These are phyloP conservation scores for Scutellaria minor DNA, from an alignment of 257 asterid genomes.

Conservation along the genomic window DNA sequence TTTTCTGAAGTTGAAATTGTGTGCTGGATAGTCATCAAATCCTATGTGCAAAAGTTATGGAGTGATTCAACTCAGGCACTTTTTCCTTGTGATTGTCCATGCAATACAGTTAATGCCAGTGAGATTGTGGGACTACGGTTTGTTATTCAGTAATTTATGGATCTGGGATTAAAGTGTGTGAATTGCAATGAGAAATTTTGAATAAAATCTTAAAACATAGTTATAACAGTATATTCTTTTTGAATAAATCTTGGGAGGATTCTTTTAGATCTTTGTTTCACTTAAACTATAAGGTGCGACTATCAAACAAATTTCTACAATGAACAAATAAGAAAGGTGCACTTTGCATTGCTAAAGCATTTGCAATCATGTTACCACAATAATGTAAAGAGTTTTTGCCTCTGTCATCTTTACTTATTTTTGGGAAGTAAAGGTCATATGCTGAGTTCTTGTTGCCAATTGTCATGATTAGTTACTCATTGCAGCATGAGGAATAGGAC, in stretches of 20 bases:
- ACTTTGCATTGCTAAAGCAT: slow-evolving; percentile 16
- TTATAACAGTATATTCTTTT: neutral
- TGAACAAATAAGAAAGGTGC: slow-evolving; percentile 14
- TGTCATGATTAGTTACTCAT: neutral
- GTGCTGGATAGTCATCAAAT: slow-evolving; percentile 1
- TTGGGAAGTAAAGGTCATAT: slow-evolving; percentile 11
- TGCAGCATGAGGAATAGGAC: slow-evolving; percentile 1
- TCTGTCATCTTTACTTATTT: slow-evolving; percentile 7
- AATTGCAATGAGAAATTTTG: neutral
- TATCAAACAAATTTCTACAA: slow-evolving; percentile 12
- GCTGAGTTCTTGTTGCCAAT: slow-evolving; percentile 3
- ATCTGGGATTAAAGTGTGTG: neutral
- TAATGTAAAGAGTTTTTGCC: neutral
- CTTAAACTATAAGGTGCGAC: slow-evolving; percentile 13
- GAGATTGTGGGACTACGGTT: too few relatives aligned
- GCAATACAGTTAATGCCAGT: too few relatives aligned
- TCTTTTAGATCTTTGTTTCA: slow-evolving; percentile 13
- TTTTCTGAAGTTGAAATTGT: neutral
- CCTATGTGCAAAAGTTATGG: neutral
- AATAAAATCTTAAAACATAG: neutral
- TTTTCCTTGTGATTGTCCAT: neutral
- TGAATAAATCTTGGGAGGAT: neutral
- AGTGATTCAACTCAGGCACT: slow-evolving; percentile 2
- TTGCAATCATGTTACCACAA: slow-evolving; percentile 11
- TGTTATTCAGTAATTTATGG: neutral